Evolutionary conservation across 148 eudicot genomes (phyloP), one percentile per base, ranked within the genome.

Genomic region (Silene conica): DNA sequence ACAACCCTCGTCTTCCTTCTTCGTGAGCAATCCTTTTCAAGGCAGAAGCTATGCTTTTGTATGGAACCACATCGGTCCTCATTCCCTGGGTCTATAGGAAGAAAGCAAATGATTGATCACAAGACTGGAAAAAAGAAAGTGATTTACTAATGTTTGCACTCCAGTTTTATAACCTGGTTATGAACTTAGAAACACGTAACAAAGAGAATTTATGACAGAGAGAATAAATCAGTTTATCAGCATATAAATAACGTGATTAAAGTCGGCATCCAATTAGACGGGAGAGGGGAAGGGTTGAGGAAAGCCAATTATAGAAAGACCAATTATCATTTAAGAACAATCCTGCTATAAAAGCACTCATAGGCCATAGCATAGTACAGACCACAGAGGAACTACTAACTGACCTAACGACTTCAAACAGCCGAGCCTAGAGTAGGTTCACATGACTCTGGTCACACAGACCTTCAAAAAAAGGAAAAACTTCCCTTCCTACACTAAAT

Each of bases 11-110:
- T 38, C 85, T 73, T 34, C 97, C 98, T 83, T 93, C 98, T 80
- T 93, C 98, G 16, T 56, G 88, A 5, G 76, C 70, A 67, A 93
- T 93, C 77, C 97, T 89, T 81, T 83, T 85, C 79, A 93, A 82
- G 63, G 91, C 95, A 55, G 98, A 93, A 80, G 80, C 75, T 48
- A 91, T 82, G 81, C 90, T 83, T 76, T 77, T 88, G 76, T 93
- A 93, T 43, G 94, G 98, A 77, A 93, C 82, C 31, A 89, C 92
- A 82, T 84, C 92, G 16, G 81, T 84, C 78, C 95, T 89, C 97
- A 91, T 86, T 57, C 95, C 98, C 76, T 93, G 98, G 9, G 98
- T 93, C 98, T 93, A 80, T 66, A 75, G 34, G 38, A 75, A 64
- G 18, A 71, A 28, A 46, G 34, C 23, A 25, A 43, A 41, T 70